phyloP scores from a whole-genome alignment of 805 yeast genomes.

The Kockiozyma suomiensis region DNA sequence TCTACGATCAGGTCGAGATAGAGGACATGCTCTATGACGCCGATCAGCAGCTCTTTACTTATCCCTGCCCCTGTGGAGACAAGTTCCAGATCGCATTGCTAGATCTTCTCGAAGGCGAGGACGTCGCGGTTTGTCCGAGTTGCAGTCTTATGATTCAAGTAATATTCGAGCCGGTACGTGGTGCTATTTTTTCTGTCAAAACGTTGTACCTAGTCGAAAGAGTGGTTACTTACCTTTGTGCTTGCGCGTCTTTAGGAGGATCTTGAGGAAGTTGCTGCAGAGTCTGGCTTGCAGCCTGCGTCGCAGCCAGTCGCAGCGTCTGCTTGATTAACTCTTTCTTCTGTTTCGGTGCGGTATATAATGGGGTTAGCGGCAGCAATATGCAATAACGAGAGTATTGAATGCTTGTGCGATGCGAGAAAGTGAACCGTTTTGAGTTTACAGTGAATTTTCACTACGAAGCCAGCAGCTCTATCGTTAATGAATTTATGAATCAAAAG shows the following conservation, averaged over 20 bases:
- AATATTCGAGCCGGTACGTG: slow-evolving; percentile 67
- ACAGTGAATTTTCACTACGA: background rate
- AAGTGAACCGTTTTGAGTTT: too few relatives aligned
- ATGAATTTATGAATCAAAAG: too few relatives aligned
- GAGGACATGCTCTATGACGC: slow-evolving; percentile 95
- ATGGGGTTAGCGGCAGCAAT: too few relatives aligned
- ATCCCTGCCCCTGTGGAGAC: slow-evolving; percentile 99
- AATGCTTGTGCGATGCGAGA: too few relatives aligned
- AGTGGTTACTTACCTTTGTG: background rate
- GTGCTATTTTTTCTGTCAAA: too few relatives aligned
- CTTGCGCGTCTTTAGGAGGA: too few relatives aligned
- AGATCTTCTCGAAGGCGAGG: slow-evolving; percentile 88
- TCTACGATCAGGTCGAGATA: slow-evolving; percentile 93
- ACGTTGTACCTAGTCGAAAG: background rate
- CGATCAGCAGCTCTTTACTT: slow-evolving; percentile 75
- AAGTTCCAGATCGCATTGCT: slow-evolving; percentile 77
- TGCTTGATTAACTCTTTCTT: too few relatives aligned
- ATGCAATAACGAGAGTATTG: too few relatives aligned
- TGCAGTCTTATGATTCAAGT: slow-evolving; percentile 93
- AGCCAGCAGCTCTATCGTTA: background rate
- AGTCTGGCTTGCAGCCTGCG: slow-evolving; percentile 4
- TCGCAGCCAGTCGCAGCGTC: slow-evolving; percentile 19
- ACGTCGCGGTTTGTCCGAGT: slow-evolving; percentile 94
- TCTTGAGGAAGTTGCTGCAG: slow-evolving; percentile 19
- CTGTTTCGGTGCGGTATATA: too few relatives aligned